Evolutionary conservation across 257 asterid genomes (phyloP), one percentile per base, ranked within the genome.

Genomic region (Petunia axillaris): DNA sequence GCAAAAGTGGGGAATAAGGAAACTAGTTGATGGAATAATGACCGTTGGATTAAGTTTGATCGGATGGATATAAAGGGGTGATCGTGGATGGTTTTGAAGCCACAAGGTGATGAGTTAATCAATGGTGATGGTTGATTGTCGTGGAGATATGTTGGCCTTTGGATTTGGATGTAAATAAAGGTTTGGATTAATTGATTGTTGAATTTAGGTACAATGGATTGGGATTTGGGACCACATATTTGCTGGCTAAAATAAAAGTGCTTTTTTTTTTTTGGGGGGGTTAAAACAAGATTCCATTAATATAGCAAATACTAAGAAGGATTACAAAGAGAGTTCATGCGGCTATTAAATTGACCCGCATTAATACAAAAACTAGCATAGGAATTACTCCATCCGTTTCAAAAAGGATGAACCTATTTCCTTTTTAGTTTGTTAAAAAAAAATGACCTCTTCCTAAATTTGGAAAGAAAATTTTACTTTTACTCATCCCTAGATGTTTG

Each of bases 1-100:
- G 37, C 76, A 58, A 75, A 62, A 57, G 53, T 39, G 63, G 83
- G 39, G 82, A 53, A 85, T 58, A 75, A 68, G 55, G 9, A 13
- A 1, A 57, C 68, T 37, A 13, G 64, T 66, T 80, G 86, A 46
- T 80, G 67, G 43, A 38, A 71, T 80, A 64, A 84, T 3, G 79
- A 2, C 90, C 93, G 94, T 92, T 77, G 81, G 97, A 93, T 93
- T 1, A 9, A 0, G 3, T 60, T 9, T 59, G 14, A 91, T 92
- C 96, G 1, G 83, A 91, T 86, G 96, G 84, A 1, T 0, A 0
- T 2, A 0, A 10, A 40, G 3, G 10, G 62, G 13, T 81, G 86
- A 88, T 5, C 99, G 99, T 91, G 99, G 97, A 87, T 3, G 85
- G 37, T 39, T 88, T 91, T 15, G 16, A 87, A 90, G 91, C 99